Evolutionary conservation across 148 eudicot genomes (phyloP), one percentile per base, ranked within the genome.

Genomic region (Oxyria digyna): DNA sequence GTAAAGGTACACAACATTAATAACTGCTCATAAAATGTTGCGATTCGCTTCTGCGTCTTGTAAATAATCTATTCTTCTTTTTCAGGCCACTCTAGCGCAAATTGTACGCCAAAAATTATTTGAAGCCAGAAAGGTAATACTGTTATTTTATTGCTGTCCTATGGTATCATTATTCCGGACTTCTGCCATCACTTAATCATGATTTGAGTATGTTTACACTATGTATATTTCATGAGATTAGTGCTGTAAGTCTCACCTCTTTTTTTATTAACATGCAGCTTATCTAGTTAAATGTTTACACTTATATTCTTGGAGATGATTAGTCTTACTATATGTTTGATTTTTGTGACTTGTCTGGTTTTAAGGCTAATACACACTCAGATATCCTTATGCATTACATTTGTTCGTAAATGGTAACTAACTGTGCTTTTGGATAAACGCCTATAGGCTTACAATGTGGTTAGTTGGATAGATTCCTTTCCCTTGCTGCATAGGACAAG

Each of bases 121-220:
- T 82, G 99, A 94, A 81, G 99, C 97, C 67, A 85, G 97, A 71
- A 92, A 92, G 96, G 97, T 92, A 82, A 68, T 64, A 67, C 26
- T 43, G 24, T 35, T 73, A 24, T 21, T 41, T 48, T 35, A 23
- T 71, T 42, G 41, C 35, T 40, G 6, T 71, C 42, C 41, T 65
- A n/a, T 59, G 65, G 4, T 11, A 59, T 59, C 37, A 59, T 59
- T 59, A 26, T 59, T 5, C 65, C 31, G 8, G 38, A 12, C 17
- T 55, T 55, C 62, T 8, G 10, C 33, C 15, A 14, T 55, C 1
- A 55, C 33, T 59, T 29, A 59, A 59, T 29, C 38, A 1, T 59
- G 8, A 24, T 31, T 29, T 59, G 57, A 59, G 37, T 15, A 15
- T 31, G 32, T 31, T 31, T 59, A 24, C 18, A 6, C 37, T 59